These are phyloP conservation scores for Shiraia sp. DNA, from an alignment of 2,329 filamentous ascomycete species.

Conservation along the genomic window DNA sequence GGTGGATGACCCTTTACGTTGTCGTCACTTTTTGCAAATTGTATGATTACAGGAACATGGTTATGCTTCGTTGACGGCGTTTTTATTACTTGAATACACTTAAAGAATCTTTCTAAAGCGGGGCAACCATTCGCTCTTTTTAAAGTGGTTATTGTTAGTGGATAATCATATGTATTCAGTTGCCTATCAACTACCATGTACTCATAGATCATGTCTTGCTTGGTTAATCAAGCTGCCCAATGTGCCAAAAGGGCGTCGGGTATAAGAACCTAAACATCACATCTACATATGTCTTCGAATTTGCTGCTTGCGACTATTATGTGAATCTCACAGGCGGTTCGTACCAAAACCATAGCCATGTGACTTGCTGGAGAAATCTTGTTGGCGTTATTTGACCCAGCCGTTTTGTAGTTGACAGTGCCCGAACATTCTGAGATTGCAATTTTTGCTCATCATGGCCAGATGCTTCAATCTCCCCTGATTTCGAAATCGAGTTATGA, in stretches of 20 bases:
- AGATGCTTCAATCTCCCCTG: too few relatives aligned
- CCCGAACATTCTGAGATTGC: too few relatives aligned
- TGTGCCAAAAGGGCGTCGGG: background rate
- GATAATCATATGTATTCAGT: slow-evolving; percentile 42
- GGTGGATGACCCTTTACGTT: background rate
- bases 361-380: too few relatives aligned
- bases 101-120: slow-evolving; percentile 28
- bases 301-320: too few relatives aligned
- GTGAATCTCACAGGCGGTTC: too few relatives aligned
- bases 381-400: too few relatives aligned
- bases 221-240: background rate
- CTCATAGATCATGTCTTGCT: slow-evolving; percentile 1
- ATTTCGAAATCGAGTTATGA: too few relatives aligned
- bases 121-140: slow-evolving; percentile 44
- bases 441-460: too few relatives aligned
- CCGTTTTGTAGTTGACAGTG: too few relatives aligned
- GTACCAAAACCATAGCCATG: too few relatives aligned
- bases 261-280: too few relatives aligned
- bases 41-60: slow-evolving; percentile 17
- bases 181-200: slow-evolving; percentile 36
- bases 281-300: too few relatives aligned
- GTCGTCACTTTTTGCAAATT: slow-evolving; percentile 10
- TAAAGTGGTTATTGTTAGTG: slow-evolving; percentile 32
- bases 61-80: slow-evolving; percentile 7
- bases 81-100: slow-evolving; percentile 12